Evolutionary conservation across 2,329 filamentous ascomycete species (phyloP).

Genomic region (Neoscytalidium dimidiatum): DNA sequence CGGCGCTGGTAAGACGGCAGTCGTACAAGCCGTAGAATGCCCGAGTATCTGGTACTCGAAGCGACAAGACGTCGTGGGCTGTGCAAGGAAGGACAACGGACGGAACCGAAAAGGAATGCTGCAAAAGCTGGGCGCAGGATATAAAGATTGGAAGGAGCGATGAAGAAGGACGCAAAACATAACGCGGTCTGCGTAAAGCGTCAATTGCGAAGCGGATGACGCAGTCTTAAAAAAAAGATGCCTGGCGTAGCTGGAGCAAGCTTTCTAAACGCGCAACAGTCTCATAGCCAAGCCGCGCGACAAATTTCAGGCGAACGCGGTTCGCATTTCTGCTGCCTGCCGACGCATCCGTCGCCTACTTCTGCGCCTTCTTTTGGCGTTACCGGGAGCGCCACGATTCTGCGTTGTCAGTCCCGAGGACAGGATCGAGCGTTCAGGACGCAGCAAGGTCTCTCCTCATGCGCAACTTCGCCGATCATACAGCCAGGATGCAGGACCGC

Average conservation of each 20-base stretch:
- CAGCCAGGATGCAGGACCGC: not conserved
- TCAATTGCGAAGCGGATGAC: not conserved
- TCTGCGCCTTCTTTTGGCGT: not conserved
- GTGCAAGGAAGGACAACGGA: conserved; percentile 1
- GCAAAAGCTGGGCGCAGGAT: not conserved
- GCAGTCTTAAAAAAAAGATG: not conserved
- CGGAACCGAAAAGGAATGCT: not conserved
- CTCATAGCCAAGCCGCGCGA: not conserved
- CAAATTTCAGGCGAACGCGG: not conserved
- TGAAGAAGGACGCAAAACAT: not conserved
- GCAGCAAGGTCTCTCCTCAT: not conserved
- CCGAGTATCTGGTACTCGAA: not conserved
- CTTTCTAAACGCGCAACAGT: not conserved
- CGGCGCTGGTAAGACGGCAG: not conserved
- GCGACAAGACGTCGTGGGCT: not conserved
- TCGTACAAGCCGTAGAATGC: conserved; percentile 3
- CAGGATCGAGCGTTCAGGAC: not conserved
- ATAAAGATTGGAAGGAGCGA: not conserved
- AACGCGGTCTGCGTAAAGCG: not conserved
- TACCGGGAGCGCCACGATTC: not conserved
- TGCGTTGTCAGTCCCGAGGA: not conserved
- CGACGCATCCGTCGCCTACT: not conserved
- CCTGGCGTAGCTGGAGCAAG: not conserved
- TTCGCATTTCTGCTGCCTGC: conserved; percentile 2
- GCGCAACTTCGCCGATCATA: not conserved